Conservation (phyloP, 345 rosid species). For the Euphorbia peplus region DNA sequence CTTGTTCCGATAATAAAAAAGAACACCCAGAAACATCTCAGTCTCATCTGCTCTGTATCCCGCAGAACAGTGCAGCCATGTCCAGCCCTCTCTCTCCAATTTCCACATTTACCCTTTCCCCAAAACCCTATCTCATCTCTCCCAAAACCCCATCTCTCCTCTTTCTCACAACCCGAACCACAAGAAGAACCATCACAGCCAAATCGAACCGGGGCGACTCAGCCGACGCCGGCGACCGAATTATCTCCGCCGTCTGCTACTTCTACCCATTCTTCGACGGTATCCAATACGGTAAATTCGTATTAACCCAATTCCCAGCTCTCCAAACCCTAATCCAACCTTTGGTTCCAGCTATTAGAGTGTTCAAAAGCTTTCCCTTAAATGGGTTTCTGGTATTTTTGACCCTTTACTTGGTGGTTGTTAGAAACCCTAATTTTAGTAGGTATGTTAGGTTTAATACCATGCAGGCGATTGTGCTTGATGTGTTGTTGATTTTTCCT, state of each 20-base stretch:
- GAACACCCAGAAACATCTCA: neutral
- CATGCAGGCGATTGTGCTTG: conserved; percentile 94
- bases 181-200: conserved; percentile 25
- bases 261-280: conserved; percentile 96
- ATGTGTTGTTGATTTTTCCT: conserved; percentile 82
- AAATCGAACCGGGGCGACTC: conserved; percentile 55
- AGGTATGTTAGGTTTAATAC: conserved; percentile 96
- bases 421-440: conserved; percentile 77
- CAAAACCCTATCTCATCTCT: conserved; percentile 28
- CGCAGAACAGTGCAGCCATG: conserved; percentile 25
- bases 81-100: conserved; percentile 35
- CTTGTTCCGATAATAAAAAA: neutral
- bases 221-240: conserved; percentile 74
- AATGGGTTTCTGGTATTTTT: conserved; percentile 77
- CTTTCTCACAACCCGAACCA: conserved; percentile 13
- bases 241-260: conserved; percentile 85
- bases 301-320: conserved; percentile 64
- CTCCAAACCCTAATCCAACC: conserved; percentile 70
- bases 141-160: conserved; percentile 18
- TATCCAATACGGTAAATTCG: conserved; percentile 81
- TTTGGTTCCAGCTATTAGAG: conserved; percentile 68
- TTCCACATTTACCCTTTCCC: conserved; percentile 22
- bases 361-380: conserved; percentile 81
- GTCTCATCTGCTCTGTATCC: neutral
- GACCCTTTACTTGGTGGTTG: conserved; percentile 83